phyloP scores from a whole-genome alignment of 371 early-diverging fungal species.

The Synchytrium microbalum region DNA sequence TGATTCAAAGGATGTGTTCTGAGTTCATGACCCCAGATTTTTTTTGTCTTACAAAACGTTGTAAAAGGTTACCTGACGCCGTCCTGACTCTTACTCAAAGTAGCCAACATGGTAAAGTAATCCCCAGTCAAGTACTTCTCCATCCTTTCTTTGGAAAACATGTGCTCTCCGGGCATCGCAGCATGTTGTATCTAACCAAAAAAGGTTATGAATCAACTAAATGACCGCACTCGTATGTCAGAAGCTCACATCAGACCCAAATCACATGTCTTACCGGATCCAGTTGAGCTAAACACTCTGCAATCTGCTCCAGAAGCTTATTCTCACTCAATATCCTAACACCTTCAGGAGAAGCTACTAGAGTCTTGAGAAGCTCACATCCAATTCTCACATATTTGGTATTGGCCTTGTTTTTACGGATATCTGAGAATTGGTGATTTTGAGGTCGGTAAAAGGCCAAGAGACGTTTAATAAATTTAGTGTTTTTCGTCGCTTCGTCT shows the following conservation, averaged over 20 bases:
- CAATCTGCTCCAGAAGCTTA: constrained; percentile 57
- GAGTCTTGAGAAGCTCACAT: constrained; percentile 52
- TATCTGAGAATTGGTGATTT: constrained; percentile 63
- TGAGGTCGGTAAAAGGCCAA: constrained; percentile 68
- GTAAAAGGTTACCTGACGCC: constrained; percentile 45
- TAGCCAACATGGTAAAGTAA: constrained; percentile 71
- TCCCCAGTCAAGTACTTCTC: constrained; percentile 62
- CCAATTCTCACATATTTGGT: constrained; percentile 50
- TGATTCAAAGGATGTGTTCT: neutral
- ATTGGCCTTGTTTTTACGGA: constrained; percentile 37
- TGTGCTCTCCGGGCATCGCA: constrained; percentile 35
- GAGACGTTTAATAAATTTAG: constrained; percentile 68
- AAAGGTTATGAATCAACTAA: neutral
- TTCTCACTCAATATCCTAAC: constrained; percentile 59
- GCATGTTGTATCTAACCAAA: neutral
- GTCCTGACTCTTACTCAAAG: constrained; percentile 52
- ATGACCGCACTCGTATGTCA: neutral
- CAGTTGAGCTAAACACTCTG: constrained; percentile 59
- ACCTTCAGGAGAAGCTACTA: constrained; percentile 58
- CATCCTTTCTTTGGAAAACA: constrained; percentile 71
- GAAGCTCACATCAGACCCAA: constrained; percentile 3
- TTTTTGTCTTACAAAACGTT: neutral
- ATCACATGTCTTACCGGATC: constrained; percentile 47
- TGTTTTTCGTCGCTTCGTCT: constrained; percentile 67
- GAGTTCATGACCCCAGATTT: neutral